Percentiles rank a stretch among this genome's conserved stretches.
These are phyloP conservation scores for Apiospora kogelbergensis DNA, from an alignment of 2,329 filamentous ascomycete species.

Conservation along the genomic window DNA sequence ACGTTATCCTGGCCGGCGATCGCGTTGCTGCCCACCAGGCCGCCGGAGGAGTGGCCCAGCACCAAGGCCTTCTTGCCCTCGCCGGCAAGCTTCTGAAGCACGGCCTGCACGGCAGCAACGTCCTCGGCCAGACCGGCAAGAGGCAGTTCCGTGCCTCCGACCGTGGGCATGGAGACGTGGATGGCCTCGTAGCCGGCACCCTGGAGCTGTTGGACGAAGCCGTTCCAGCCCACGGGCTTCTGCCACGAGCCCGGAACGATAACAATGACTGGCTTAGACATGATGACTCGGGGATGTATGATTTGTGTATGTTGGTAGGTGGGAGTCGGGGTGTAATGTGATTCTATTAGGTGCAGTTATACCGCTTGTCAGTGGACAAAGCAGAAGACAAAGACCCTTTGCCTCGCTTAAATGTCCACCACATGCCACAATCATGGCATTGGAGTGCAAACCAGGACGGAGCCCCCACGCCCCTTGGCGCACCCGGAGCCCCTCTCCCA, in stretches of 20 bases:
- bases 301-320: not conserved
- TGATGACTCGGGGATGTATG: not conserved
- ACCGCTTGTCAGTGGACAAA: not conserved
- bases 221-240: not conserved
- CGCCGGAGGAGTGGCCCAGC: slow-evolving; percentile 12
- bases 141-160: slow-evolving; percentile 8
- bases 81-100: not conserved
- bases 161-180: slow-evolving; percentile 8
- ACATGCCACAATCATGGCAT: not conserved
- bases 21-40: slow-evolving; percentile 13
- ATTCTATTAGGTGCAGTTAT: not conserved
- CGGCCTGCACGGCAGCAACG: slow-evolving; percentile 11
- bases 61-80: slow-evolving; percentile 9
- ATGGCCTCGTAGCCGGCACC: slow-evolving; percentile 9
- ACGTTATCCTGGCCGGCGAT: slow-evolving; percentile 6
- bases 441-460: not conserved
- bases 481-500: not conserved
- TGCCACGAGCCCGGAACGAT: slow-evolving; percentile 14
- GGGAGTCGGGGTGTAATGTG: too few species aligned
- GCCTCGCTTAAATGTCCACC: not conserved
- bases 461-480: not conserved
- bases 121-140: slow-evolving; percentile 12
- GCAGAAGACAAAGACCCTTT: too few species aligned
- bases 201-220: not conserved
- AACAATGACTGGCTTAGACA: slow-evolving; percentile 14